Base-by-base conservation (phyloP, 2,329 filamentous ascomycete species). In the Moelleriella libera region DNA sequence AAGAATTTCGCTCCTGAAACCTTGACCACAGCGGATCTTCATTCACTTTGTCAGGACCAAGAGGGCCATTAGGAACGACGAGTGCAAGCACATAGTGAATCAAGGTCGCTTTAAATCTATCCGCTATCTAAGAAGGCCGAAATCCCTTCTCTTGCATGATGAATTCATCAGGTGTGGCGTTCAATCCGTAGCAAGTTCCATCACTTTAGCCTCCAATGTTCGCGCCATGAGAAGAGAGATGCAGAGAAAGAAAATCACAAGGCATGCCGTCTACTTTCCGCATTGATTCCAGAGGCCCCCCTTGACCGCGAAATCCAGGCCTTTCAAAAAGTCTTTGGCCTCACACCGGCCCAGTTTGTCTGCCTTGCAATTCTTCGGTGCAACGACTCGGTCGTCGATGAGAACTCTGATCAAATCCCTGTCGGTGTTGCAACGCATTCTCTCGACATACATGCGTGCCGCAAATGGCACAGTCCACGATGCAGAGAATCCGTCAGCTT, bases 381-480 rank as follows among this genome's bases (percentile, higher is more conserved):
- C 78, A 49, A 89, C 70, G 2, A 95, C 86, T 29, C 86, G 75
- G 58, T 94, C 88, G 63, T 96, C 95, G 37, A 96, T 69, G 50
- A 96, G 65, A 5, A 94, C 72, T 39, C 89, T 75, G 9, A 96
- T 85, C 46, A 83, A 69, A 62, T 92, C 84, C 58, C 87, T 78
- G 2, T 64, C 58, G 10, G 41, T 52, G 8, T 51, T 68, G 61
- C 89, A 96, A 41, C 64, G 65, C 76, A 95, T 81, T 72, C 90
- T 92, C 72, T 96, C 89, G 37, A 96, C 78, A 61, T 94, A 94
- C 63, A 88, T 76, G 47, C 88, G 72, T 14, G 78, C 82, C 0
- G 75, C 85, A 64, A 96, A 95, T 0, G 89, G 85, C 14, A 94
- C 87, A 0, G 79, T 77, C 82, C 85, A 90, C 11, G 82, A 75